Base-by-base conservation (phyloP, 2,329 filamentous ascomycete species). In the Sphaerulina musiva region DNA sequence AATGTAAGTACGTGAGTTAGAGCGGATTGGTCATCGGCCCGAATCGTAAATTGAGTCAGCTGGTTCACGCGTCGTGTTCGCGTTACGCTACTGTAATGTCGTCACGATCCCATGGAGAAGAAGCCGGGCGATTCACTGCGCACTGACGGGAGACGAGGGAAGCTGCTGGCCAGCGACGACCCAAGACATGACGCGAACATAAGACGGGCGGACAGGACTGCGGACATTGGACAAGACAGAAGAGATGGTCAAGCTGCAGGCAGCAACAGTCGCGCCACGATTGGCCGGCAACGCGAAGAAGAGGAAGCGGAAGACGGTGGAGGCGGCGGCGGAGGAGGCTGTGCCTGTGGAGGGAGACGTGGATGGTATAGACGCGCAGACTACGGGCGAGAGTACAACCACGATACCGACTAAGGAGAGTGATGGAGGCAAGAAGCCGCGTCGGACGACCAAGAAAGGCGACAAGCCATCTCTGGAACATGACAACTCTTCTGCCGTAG, bases 351-450 rank as follows among this genome's bases (percentile, higher is more conserved):
- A 43, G 5, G 44, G 47, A 1, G 48, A 56, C 20, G 39, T 26
- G 17, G 56, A 60, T 9, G 36, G 42, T 20, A 43, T 12, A n/a
- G 50, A 55, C 39, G 14, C 41, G 9, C 43, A 40, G 9, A 29
- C 51, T 2, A 51, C 38, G n/a, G 46, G 45, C 43, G 55, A 59
- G 9, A 62, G 65, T 4, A 64, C 69, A 3, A 74, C 72, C 1
- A 75, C 69, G 17, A 66, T 82, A 12, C 75, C 78, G 2, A 82
- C 80, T 1, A 83, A 82, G 65, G 77, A 73, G 26, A 72, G 78
- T 46, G 79, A 83, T 73, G 79, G 79, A 42, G 78, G 78, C 26
- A 74, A 77, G 61, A 76, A 80, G 59, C 74, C 77, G 12, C 69
- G 72, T 39, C 69, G 78, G 59, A 71, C 69, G 6, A 64, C 71